Evolutionary conservation across 2,329 filamentous ascomycete genomes (phyloP).

Genomic region (Microsporum audouinii): DNA sequence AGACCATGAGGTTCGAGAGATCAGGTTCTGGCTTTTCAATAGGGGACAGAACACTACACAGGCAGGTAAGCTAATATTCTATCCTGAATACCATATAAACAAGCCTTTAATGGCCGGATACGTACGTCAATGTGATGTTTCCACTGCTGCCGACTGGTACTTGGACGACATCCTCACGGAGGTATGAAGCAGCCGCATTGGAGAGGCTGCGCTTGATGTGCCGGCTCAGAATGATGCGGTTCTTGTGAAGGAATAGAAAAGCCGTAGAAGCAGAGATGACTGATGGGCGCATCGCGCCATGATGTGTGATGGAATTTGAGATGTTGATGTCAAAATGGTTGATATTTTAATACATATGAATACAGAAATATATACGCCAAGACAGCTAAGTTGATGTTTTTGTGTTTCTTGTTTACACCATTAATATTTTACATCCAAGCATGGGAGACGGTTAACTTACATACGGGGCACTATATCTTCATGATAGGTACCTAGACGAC

Average conservation of each 20-base stretch:
- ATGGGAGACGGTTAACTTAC: too few species aligned
- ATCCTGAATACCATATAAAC: not conserved
- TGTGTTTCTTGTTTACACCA: too few species aligned
- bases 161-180: slow-evolving; percentile 17
- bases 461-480: too few species aligned
- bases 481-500: too few species aligned
- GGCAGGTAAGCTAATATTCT: not conserved
- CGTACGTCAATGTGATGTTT: slow-evolving; percentile 20
- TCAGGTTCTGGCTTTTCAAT: not conserved
- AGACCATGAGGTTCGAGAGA: slow-evolving; percentile 25
- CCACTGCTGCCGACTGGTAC: slow-evolving; percentile 24
- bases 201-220: slow-evolving; percentile 7
- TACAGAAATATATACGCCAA: too few species aligned
- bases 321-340: too few species aligned
- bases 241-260: not conserved
- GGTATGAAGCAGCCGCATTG: not conserved
- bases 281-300: slow-evolving; percentile 20
- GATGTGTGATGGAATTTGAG: not conserved
- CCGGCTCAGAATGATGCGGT: not conserved
- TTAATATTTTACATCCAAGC: too few species aligned
- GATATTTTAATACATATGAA: too few species aligned
- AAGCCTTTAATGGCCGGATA: not conserved
- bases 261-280: not conserved
- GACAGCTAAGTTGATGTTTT: too few species aligned
- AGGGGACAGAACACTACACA: slow-evolving; percentile 7